Base-by-base conservation (phyloP, 768 basidiomycete species). In the Lentinus tigrinus region DNA sequence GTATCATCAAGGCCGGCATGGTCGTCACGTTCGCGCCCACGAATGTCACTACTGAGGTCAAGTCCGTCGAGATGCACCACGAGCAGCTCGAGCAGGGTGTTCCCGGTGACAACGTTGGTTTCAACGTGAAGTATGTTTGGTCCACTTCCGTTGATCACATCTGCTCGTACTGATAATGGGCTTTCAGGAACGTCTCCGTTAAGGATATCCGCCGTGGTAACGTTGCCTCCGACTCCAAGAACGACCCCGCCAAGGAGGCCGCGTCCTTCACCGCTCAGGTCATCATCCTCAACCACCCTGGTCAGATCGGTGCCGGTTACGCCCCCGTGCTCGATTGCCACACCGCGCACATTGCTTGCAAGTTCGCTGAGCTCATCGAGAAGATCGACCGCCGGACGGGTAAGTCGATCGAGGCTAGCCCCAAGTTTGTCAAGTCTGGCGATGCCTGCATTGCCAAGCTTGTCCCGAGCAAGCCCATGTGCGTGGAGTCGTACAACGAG, bases 121-220 rank as follows among this genome's bases (percentile, higher is more conserved):
- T 97, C 87, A 97, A 97, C 88, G 90, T 95, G 82, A 96, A 95
- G 89, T 89, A 66, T 24, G 86, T 72, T n/a, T n/a, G n/a, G n/a
- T n/a, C n/a, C n/a, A n/a, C 1, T 36, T 31, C 14, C 3, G 8
- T 56, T 24, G 23, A 54, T 40, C 21, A 54, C 3, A 10, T 23
- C 10, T 52, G 9, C 47, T 3, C 14, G 26, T 21, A 52, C 37
- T 64, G n/a, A 63, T 55, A n/a, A 46, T 24, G 31, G 49, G 14
- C 2, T 27, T 61, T 34, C 63, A 93, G 89, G 88, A 97, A 97
- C 92, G 97, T 99, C 47, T 98, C 97, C 61, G 96, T 99, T 77
- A 99, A 99, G 87, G 97, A 99, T 82, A 98, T 98, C 71, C 95
- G 97, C 72, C 94, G 97, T 83, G 97, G 97, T 62, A 98, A 98